These are phyloP conservation scores for Jamesozyma lodderae DNA, from an alignment of 805 yeast genomes.

Conservation along the genomic window DNA sequence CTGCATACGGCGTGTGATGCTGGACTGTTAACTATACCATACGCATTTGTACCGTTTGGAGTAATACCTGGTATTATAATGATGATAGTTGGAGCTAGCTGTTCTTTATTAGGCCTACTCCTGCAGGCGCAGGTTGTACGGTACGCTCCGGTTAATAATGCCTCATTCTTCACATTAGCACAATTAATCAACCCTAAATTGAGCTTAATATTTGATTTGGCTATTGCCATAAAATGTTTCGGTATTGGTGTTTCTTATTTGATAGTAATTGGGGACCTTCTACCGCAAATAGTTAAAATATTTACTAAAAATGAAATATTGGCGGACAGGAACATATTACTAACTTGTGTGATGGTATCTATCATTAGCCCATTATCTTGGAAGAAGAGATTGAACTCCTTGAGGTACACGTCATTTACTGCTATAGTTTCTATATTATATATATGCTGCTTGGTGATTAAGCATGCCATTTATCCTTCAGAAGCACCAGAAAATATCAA, in stretches of 20 bases:
- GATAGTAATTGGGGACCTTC: constrained; percentile 58
- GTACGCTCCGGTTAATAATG: constrained; percentile 44
- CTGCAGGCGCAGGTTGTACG: constrained; percentile 49
- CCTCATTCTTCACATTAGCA: constrained; percentile 55
- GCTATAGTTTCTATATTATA: not conserved
- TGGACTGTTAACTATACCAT: constrained; percentile 69
- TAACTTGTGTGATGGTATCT: constrained; percentile 42
- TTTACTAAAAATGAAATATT: constrained; percentile 29
- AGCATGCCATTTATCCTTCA: constrained; percentile 31
- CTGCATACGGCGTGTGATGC: constrained; percentile 37
- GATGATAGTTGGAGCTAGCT: constrained; percentile 18
- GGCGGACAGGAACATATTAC: constrained; percentile 47
- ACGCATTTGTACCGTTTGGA: constrained; percentile 40
- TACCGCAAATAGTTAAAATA: constrained; percentile 42
- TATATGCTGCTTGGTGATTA: not conserved
- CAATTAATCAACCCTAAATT: constrained; percentile 52
- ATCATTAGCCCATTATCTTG: constrained; percentile 49
- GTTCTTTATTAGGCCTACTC: constrained; percentile 40
- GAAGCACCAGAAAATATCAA: constrained; percentile 16
- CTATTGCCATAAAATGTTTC: constrained; percentile 59
- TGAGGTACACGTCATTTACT: constrained; percentile 47
- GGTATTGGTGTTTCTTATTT: constrained; percentile 59
- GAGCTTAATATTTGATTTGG: constrained; percentile 52
- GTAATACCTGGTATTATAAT: constrained; percentile 17
- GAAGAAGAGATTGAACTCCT: constrained; percentile 36